Percentiles rank a stretch among this genome's conserved stretches.
Evolutionary conservation across 1,139 yeast genomes (phyloP).

Genomic region (Pichia sp.): DNA sequence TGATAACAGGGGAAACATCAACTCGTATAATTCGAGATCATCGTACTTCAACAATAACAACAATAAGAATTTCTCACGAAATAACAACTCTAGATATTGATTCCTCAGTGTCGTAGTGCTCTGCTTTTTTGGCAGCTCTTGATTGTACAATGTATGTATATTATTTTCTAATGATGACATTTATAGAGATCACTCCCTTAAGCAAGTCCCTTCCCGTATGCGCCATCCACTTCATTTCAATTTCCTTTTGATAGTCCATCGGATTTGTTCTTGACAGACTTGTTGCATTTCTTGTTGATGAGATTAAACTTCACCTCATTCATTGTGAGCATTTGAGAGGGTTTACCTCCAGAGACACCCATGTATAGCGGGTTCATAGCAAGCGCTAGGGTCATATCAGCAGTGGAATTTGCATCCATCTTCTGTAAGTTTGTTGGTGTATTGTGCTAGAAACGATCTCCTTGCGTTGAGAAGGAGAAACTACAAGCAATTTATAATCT

Average conservation of each 20-base stretch:
- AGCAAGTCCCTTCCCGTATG: no score
- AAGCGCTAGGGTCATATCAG: slow-evolving; percentile 8
- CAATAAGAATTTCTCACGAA: slow-evolving; percentile 3
- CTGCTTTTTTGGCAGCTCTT: no score
- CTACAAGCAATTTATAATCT: no score
- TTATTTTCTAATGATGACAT: no score
- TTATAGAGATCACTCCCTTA: no score
- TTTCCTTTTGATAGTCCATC: neutral
- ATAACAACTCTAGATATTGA: slow-evolving; percentile 3
- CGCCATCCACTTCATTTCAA: no score
- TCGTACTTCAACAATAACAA: slow-evolving; percentile 8
- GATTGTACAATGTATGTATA: no score
- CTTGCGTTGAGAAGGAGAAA: no score
- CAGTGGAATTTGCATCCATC: no score
- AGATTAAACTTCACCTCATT: slow-evolving; percentile 1
- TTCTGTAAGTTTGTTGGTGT: no score
- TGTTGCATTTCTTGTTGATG: neutral
- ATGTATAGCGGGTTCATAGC: slow-evolving; percentile 12
- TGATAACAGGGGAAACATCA: neutral
- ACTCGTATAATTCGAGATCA: slow-evolving; percentile 3
- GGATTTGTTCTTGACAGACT: neutral
- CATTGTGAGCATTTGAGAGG: slow-evolving; percentile 9
- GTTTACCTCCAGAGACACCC: slow-evolving; percentile 2
- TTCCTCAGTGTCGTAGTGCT: no score
- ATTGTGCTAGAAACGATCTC: no score